These are phyloP conservation scores for Psilocybe sp. DNA, from an alignment of 768 basidiomycete species.

Conservation along the genomic window DNA sequence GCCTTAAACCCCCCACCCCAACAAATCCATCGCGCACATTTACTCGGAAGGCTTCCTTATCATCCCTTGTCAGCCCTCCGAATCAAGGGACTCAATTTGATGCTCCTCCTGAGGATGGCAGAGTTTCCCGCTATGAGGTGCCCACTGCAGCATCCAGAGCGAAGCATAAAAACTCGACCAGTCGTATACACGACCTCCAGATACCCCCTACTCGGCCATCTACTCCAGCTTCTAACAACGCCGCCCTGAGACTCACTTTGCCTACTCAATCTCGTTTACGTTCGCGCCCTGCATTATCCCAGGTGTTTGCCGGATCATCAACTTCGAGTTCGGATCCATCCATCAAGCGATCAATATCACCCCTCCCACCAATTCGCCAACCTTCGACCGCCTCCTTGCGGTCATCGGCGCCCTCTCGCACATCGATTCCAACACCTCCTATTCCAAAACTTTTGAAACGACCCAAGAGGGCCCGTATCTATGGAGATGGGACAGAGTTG, in stretches of 20 bases:
- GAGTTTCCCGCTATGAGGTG: conserved; percentile 64
- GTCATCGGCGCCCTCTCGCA: conserved; percentile 14
- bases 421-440: conserved; percentile 29
- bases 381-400: conserved; percentile 53
- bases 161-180: conserved; percentile 66
- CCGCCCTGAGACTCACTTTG: conserved; percentile 81
- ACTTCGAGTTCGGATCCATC: conserved; percentile 31
- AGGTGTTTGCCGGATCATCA: conserved; percentile 61
- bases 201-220: conserved; percentile 77
- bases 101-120: conserved; percentile 37
- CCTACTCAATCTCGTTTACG: conserved; percentile 79
- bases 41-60: conserved; percentile 75
- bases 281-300: conserved; percentile 70
- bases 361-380: conserved; percentile 51
- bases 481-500: conserved; percentile 87
- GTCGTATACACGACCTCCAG: conserved; percentile 63
- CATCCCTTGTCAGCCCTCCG: conserved; percentile 61
- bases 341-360: conserved; percentile 51
- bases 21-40: conserved; percentile 62
- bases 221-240: conserved; percentile 76
- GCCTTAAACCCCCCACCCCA: conserved; percentile 73
- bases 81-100: conserved; percentile 55
- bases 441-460: conserved; percentile 67
- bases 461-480: conserved; percentile 74
- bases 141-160: conserved; percentile 83